Conservation (phyloP, 805 yeast species). For the Peterozyma toletana region DNA sequence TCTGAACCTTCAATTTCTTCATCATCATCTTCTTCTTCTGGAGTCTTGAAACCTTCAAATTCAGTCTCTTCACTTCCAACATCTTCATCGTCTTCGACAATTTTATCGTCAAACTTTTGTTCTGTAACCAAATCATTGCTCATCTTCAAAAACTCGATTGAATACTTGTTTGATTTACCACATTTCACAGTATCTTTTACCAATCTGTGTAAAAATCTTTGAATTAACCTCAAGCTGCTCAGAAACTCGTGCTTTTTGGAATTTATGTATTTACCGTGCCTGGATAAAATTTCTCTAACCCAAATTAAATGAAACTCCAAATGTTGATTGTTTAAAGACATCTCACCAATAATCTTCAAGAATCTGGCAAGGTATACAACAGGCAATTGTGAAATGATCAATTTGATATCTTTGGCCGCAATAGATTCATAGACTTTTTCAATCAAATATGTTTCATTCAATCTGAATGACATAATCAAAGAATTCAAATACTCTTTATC, state of each 20-base stretch:
- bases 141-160: constrained; percentile 41
- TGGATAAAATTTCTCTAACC: constrained; percentile 60
- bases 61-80: constrained; percentile 21
- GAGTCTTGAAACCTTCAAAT: constrained; percentile 18
- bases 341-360: constrained; percentile 61
- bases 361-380: constrained; percentile 65
- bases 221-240: constrained; percentile 60
- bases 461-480: constrained; percentile 85
- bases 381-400: constrained; percentile 69
- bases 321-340: constrained; percentile 68
- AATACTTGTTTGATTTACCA: constrained; percentile 46
- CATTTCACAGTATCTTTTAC: constrained; percentile 66
- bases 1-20: constrained; percentile 19
- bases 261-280: constrained; percentile 73
- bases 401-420: constrained; percentile 60
- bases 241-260: constrained; percentile 55
- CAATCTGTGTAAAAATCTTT: constrained; percentile 63
- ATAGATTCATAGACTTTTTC: constrained; percentile 67
- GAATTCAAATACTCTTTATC: constrained; percentile 68
- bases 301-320: constrained; percentile 79
- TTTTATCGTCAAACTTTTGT: constrained; percentile 1
- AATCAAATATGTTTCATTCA: constrained; percentile 73
- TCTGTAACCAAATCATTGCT: constrained; percentile 7
- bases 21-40: constrained; percentile 19
- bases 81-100: constrained; percentile 13